Evolutionary conservation across 495 filamentous ascomycete species (phyloP), one percentile per base, ranked within the genome.

Genomic region (Hypoxylon rickii): DNA sequence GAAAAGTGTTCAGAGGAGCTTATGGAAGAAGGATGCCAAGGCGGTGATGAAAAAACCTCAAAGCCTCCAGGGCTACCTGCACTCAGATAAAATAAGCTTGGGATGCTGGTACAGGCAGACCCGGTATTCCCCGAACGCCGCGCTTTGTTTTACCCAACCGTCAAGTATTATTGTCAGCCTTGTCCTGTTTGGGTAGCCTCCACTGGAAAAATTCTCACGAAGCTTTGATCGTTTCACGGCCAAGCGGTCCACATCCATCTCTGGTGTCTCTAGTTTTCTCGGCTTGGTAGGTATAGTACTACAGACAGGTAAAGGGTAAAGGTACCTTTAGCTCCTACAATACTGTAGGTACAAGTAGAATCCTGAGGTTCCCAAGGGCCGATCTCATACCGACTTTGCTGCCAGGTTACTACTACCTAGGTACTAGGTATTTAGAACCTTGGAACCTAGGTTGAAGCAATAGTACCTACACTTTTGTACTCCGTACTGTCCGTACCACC

Each of bases 121-220:
- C 59, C 59, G 59, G 44, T 63, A 63, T 63, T 42, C 47, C 59
- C 59, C 59, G 59, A 63, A 22, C 7, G 4, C 38, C 19, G 15
- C 10, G 22, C 29, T 62, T 24, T 15, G 15, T 44, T 53, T 39
- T 53, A 48, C 48, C 48, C 26, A 53, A 44, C 59, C 43, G 22
- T 53, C 11, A 57, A 44, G 26, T 49, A 63, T 49, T 50, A 51
- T 54, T 16, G 38, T 44, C 63, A 66, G 66, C 52, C 63, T 69
- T 69, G 59, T 66, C 66, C 61, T 44, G 7, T 64, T 69, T 54
- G 44, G 66, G 66, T 66, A 69, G 59, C 51, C 47, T 59, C 59
- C 55, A 51, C 47, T 45, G 20, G 41, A 52, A 58, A 55, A 60
- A 29, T 51, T 59, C 50, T 55, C 39, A 54, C 19, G 15, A 38